Conservation (phyloP, 768 basidiomycete species). For the Serendipita indica region DNA sequence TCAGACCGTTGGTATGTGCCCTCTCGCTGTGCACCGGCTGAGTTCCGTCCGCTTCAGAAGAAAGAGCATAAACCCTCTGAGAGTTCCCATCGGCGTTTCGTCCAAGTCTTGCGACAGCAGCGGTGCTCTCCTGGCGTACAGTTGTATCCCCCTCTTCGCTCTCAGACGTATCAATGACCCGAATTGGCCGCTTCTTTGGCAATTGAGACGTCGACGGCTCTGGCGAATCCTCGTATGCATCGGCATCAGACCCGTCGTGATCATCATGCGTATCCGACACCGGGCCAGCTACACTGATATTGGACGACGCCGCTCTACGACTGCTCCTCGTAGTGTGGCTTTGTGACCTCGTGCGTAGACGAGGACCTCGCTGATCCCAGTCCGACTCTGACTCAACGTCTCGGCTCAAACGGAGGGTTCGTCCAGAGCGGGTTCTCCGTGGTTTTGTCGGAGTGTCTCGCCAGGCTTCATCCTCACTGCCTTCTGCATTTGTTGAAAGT, state of each 20-base stretch:
- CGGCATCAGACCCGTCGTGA: neutral
- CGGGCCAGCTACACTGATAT: neutral
- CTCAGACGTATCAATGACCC: neutral
- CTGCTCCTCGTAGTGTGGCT: conserved; percentile 7
- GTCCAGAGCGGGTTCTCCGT: neutral
- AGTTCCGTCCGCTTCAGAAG: neutral
- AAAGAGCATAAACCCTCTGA: neutral
- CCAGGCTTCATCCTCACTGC: neutral
- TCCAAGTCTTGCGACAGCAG: no score
- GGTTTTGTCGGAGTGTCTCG: neutral
- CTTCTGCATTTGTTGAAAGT: neutral
- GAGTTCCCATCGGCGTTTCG: neutral
- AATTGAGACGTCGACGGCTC: neutral
- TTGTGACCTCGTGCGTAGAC: neutral
- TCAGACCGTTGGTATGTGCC: neutral
- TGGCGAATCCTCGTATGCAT: neutral
- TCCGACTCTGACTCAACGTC: conserved; percentile 1
- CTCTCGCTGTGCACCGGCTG: neutral
- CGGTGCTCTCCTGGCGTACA: no score
- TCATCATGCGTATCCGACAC: neutral
- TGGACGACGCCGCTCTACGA: neutral
- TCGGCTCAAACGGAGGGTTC: neutral
- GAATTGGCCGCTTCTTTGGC: neutral
- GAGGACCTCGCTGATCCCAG: neutral
- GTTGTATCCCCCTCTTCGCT: neutral